A percentile compares a stretch with the other conserved stretches of the same genome.
Conservation (phyloP, 768 basidiomycete genomes). For the Suillus plorans region DNA sequence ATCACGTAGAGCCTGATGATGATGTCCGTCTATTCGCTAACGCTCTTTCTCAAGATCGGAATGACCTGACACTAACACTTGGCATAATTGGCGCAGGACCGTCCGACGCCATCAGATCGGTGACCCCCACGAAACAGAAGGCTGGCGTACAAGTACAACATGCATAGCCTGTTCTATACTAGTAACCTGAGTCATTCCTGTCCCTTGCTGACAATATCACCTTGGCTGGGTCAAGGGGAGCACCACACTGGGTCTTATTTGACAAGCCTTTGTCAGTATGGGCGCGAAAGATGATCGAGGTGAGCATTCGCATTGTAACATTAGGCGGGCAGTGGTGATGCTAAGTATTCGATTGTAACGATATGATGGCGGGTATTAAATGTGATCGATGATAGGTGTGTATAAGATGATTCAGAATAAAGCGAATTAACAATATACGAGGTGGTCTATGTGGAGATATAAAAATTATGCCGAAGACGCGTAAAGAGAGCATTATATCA, state of each 20-base stretch:
- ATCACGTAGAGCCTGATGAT: background rate
- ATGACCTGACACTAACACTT: background rate
- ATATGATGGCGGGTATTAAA: slow-evolving; percentile 33
- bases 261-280: background rate
- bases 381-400: slow-evolving; percentile 22
- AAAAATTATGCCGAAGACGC: slow-evolving; percentile 32
- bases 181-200: background rate
- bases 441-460: slow-evolving; percentile 26
- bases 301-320: slow-evolving; percentile 2
- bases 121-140: background rate
- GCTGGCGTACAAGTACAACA: background rate
- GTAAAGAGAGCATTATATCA: slow-evolving; percentile 41
- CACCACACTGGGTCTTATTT: background rate
- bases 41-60: background rate
- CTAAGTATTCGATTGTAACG: slow-evolving; percentile 24
- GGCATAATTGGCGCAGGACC: background rate
- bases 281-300: background rate
- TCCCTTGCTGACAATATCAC: background rate
- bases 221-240: background rate
- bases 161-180: background rate
- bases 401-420: slow-evolving; percentile 28
- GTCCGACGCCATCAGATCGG: background rate
- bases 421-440: slow-evolving; percentile 29
- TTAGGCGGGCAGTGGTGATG: background rate
- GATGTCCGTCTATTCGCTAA: background rate